Conservation (phyloP, 1,139 yeast species). For the Waltiozyma sp. region DNA sequence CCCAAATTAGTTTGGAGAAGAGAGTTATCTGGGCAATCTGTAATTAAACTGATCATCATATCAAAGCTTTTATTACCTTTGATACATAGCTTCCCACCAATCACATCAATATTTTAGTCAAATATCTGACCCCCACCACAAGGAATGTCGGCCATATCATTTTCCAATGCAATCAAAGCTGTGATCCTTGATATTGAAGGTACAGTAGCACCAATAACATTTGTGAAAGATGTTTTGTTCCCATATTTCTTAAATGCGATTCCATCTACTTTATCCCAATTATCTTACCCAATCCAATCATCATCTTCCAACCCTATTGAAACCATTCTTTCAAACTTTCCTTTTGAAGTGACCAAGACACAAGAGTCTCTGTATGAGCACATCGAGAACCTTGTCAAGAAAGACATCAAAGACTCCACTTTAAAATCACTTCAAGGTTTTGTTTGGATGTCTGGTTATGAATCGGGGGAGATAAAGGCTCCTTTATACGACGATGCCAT, state of each 20-base stretch:
- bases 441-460: conserved; percentile 76
- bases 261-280: conserved; percentile 21
- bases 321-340: conserved; percentile 16
- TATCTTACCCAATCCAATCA: conserved; percentile 25
- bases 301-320: conserved; percentile 7
- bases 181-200: conserved; percentile 77
- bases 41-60: too few species aligned
- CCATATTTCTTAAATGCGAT: conserved; percentile 31
- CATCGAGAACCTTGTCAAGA: conserved; percentile 44
- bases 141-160: background rate
- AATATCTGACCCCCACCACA: background rate
- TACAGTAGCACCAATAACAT: conserved; percentile 81
- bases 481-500: conserved; percentile 74
- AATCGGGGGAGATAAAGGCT: conserved; percentile 59
- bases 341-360: conserved; percentile 19
- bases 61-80: too few species aligned
- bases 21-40: too few species aligned
- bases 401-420: conserved; percentile 68
- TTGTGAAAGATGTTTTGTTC: conserved; percentile 65
- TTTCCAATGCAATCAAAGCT: conserved; percentile 13
- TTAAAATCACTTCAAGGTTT: conserved; percentile 75
- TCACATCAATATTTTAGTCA: background rate
- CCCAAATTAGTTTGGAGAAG: too few species aligned
- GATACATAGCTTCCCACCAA: too few species aligned
- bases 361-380: conserved; percentile 29